These are phyloP conservation scores for Phytophthora pistaciae DNA, from an alignment of 352 stramenopile species.

Conservation along the genomic window DNA sequence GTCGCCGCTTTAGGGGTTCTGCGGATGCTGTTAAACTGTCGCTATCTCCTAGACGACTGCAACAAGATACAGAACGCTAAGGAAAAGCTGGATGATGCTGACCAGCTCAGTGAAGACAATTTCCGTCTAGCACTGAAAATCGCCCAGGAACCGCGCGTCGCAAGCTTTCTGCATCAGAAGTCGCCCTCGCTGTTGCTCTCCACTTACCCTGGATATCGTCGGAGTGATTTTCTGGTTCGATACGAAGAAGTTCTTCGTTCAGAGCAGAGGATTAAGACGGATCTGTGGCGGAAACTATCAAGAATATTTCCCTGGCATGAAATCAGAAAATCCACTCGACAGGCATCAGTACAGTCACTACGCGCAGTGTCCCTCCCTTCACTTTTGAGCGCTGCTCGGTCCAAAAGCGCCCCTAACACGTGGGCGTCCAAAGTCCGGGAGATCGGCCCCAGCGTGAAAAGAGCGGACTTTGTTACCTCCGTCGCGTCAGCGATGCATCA, in stretches of 20 bases:
- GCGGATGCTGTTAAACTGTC: constrained; percentile 17
- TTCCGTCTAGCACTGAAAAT: constrained; percentile 1
- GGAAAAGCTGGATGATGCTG: background rate
- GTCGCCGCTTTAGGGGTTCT: constrained; percentile 19
- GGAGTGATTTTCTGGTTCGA: background rate
- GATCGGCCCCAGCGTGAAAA: background rate
- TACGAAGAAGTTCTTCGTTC: constrained; percentile 3
- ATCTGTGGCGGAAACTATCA: background rate
- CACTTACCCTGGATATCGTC: constrained; percentile 13
- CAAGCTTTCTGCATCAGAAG: constrained; percentile 1
- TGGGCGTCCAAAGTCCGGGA: background rate
- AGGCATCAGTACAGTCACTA: background rate
- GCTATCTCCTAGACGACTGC: constrained; percentile 14
- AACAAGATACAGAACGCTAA: background rate
- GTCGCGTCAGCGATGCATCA: constrained; percentile 21
- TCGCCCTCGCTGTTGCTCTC: constrained; percentile 11
- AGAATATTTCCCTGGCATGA: constrained; percentile 1
- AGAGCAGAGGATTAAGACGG: background rate
- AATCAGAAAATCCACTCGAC: background rate
- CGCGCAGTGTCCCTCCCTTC: background rate
- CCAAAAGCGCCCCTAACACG: background rate
- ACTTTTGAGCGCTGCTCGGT: background rate
- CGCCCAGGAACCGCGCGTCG: constrained; percentile 1
- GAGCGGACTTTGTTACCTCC: background rate
- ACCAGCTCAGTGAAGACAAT: background rate